Evolutionary conservation across 2,329 filamentous ascomycete genomes (phyloP), one percentile per base, ranked within the genome.

Genomic region (Waltergamsia citrina): DNA sequence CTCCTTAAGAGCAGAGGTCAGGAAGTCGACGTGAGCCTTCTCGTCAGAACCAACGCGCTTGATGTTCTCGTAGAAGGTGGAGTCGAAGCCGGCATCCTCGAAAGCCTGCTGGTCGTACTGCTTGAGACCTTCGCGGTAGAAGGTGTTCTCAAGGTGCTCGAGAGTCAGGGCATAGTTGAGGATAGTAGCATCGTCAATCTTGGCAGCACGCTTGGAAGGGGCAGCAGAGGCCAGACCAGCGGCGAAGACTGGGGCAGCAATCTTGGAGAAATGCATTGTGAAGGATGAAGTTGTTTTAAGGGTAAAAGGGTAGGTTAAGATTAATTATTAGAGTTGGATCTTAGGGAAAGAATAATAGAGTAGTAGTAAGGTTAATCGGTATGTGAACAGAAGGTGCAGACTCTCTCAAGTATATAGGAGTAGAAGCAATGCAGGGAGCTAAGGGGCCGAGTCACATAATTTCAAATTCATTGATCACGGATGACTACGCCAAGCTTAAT

Each of bases 111-210:
- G 67, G 18, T 73, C 65, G 60, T 85, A 83, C 54, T 74, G 69
- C 41, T 67, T 65, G 50, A 86, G 82, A 24, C 79, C 81, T 50
- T 81, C 67, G 45, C 72, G 66, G 66, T 87, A 86, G 59, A 85
- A 86, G 36, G 69, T 65, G 17, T 76, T 67, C 60, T 86, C 82
- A 47, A 86, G 78, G 59, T 81, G 78, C 59, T 87, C 82, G 29
- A 85, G 67, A 6, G 81, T 85, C 36, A 85, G 63, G 41, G 81
- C 81, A 50, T 52, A 56, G 29, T 7, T 2, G n/a, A 15, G 10
- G 15, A 8, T 22, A 33, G n/a, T n/a, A n/a, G n/a, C 15, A 37
- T 31, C 35, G 34, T 37, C 35, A 24, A 12, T 37, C 15, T 29
- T 23, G n/a, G 17, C 35, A 12, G 30, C 24, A 19, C 35, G 35